Percentiles rank a stretch among this genome's conserved stretches.
phyloP scores from a whole-genome alignment of 768 basidiomycete genomes.

The Collybiopsis luxurians region DNA sequence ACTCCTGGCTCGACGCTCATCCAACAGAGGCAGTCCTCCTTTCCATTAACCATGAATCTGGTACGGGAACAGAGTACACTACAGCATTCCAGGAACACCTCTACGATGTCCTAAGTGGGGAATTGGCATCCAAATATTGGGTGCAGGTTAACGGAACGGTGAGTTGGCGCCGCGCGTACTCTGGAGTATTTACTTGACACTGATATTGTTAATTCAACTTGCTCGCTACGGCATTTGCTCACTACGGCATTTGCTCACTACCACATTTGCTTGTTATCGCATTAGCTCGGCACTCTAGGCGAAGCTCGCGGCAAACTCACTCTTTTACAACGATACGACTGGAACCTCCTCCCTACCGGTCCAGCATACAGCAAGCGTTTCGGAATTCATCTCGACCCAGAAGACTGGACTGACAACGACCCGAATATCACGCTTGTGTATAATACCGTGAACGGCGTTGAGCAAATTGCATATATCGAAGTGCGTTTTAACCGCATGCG shows the following conservation, averaged over 20 bases:
- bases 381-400: slow-evolving; percentile 42
- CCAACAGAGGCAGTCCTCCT: slow-evolving; percentile 50
- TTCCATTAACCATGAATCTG: slow-evolving; percentile 48
- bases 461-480: slow-evolving; percentile 44
- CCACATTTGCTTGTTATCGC: not conserved
- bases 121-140: slow-evolving; percentile 43
- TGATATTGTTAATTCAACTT: not conserved
- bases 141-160: slow-evolving; percentile 42
- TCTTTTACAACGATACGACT: slow-evolving; percentile 47
- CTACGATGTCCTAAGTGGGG: slow-evolving; percentile 35
- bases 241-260: too few species aligned
- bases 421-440: slow-evolving; percentile 42
- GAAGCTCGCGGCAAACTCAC: slow-evolving; percentile 51
- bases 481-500: slow-evolving; percentile 14
- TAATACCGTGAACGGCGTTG: slow-evolving; percentile 25
- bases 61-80: slow-evolving; percentile 43
- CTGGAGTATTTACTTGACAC: not conserved
- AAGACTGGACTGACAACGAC: slow-evolving; percentile 48
- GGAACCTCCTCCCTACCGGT: slow-evolving; percentile 32
- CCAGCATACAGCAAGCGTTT: slow-evolving; percentile 33
- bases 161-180: slow-evolving; percentile 9
- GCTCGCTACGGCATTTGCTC: too few species aligned
- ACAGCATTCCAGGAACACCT: slow-evolving; percentile 38
- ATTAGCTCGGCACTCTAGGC: slow-evolving; percentile 45
- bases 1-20: slow-evolving; percentile 49